Base-by-base conservation (phyloP, 2,329 filamentous ascomycete species). In the Ceratocystis papillata region DNA sequence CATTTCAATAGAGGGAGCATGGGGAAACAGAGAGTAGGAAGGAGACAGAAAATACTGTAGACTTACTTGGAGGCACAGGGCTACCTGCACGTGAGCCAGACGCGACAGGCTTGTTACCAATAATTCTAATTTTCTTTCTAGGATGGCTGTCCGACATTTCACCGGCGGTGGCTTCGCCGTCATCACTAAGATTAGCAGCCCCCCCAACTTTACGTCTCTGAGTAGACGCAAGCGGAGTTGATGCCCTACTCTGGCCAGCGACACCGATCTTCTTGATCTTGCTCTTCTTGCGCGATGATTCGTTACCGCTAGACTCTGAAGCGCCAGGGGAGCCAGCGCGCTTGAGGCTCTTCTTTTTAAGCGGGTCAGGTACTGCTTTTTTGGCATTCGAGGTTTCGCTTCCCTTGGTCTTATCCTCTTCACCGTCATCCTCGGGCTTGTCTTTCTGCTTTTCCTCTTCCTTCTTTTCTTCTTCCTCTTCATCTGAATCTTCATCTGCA, bases 301-400 rank as follows among this genome's bases (percentile, higher is more conserved):
- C 93, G 71, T 92, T 95, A 64, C 90, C 93, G 73, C 90, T 96
- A 8, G 90, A 90, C 73, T 97, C 93, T 1, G 91, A 96, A 41
- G 89, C 81, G 69, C 92, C 88, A 2, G 92, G 90, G 17, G 91
- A 96, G 20, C 91, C 90, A 41, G 89, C 83, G 37, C 93, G 86
- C 77, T 96, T 96, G 64, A 93, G 82, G 41, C 80, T 81, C 72
- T 84, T 86, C 73, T 83, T 84, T 74, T 83, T 84, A 5, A 76
- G 72, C 10, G 79, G 75, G 41, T 82, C 77, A 4, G 53, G 70
- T 28, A 75, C 71, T 65, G 77, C 77, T 64, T 77, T 78, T 72
- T 81, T 83, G 63, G 79, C 74, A 28, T 46, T 74, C 0, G 81
- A 78, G 2, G 81, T 81, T 12, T 76, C 89, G 46, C 82, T 84